A percentile compares a stretch with the other conserved stretches of the same genome.
Conservation (phyloP, 2,329 filamentous ascomycete genomes). For the Botrytis fragariae region DNA sequence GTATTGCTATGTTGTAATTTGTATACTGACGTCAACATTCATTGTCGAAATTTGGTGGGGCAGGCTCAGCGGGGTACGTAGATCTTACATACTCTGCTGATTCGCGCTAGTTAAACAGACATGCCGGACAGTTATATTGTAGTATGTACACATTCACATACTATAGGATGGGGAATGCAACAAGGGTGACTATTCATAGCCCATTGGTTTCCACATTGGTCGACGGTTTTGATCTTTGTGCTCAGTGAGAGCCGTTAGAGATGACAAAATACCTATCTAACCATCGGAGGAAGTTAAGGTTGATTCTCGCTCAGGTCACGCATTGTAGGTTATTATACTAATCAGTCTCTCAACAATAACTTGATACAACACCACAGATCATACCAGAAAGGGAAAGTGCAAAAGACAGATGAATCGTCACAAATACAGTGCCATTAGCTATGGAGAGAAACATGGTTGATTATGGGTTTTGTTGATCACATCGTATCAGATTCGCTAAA, state of each 20-base stretch:
- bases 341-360: neutral
- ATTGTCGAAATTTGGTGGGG: neutral
- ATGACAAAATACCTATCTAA: neutral
- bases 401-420: neutral
- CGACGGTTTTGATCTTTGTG: neutral
- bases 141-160: neutral
- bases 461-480: neutral
- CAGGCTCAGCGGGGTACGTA: neutral
- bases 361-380: neutral
- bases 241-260: neutral
- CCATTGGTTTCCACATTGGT: neutral
- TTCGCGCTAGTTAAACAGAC: neutral
- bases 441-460: neutral
- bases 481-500: neutral
- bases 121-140: neutral
- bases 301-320: neutral
- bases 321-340: neutral
- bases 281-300: neutral
- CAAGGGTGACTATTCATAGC: neutral
- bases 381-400: neutral
- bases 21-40: neutral
- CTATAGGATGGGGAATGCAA: neutral
- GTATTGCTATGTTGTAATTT: neutral
- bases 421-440: neutral
- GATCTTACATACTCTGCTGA: neutral